Conservation (phyloP, 2,329 filamentous ascomycete species). For the Elsinoe ampelina region DNA sequence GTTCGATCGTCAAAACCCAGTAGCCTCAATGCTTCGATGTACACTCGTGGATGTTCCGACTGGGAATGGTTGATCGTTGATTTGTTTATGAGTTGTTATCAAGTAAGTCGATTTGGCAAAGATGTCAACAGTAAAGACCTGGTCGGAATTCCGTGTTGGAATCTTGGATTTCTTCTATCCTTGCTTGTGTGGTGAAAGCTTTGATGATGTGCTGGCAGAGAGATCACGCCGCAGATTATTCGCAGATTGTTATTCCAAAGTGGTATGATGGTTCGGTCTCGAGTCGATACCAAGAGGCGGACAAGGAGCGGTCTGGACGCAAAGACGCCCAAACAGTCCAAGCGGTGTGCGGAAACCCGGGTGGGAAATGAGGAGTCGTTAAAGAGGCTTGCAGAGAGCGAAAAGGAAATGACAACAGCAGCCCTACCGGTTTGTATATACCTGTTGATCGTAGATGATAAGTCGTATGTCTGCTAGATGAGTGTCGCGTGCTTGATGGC, state of each 20-base stretch:
- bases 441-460: background rate
- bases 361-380: slow-evolving; percentile 7
- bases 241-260: background rate
- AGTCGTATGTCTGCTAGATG: too few relatives aligned
- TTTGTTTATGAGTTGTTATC: too few relatives aligned
- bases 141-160: background rate
- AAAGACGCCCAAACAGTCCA: slow-evolving; percentile 8
- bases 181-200: background rate
- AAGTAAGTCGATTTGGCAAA: too few relatives aligned
- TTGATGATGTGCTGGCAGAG: background rate
- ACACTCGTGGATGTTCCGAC: too few relatives aligned
- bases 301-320: slow-evolving; percentile 9
- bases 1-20: too few relatives aligned
- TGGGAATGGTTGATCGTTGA: too few relatives aligned
- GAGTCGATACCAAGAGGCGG: slow-evolving; percentile 7
- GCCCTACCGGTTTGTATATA: slow-evolving; percentile 6
- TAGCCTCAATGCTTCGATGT: too few relatives aligned
- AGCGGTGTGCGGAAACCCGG: slow-evolving; percentile 3
- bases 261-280: slow-evolving; percentile 3
- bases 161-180: background rate
- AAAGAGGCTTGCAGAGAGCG: background rate
- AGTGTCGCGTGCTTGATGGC: too few relatives aligned
- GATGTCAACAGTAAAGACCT: background rate
- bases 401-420: slow-evolving; percentile 8
- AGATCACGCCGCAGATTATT: background rate